Evolutionary conservation across 495 filamentous ascomycete species (phyloP).

Genomic region (Pyrenula massariospora): DNA sequence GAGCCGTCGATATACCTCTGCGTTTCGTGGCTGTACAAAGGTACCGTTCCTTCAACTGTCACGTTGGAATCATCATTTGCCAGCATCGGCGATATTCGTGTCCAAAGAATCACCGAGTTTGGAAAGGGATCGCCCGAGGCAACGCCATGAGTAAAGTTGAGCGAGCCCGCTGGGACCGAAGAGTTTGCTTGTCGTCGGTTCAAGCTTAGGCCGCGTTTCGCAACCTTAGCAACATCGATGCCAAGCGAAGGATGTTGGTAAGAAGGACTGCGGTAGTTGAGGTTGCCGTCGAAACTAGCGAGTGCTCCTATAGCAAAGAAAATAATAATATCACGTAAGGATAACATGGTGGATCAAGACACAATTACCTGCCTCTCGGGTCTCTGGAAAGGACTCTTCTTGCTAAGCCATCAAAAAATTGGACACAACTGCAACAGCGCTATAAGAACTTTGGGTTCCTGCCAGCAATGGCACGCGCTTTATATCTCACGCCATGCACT

Average conservation of each 20-base stretch:
- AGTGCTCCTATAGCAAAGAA: conserved; percentile 5
- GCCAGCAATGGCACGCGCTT: too few species aligned
- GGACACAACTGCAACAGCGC: too few species aligned
- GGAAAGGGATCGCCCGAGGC: conserved; percentile 60
- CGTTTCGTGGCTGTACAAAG: conserved; percentile 45
- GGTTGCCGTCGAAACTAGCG: conserved; percentile 28
- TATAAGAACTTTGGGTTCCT: too few species aligned
- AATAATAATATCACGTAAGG: conserved; percentile 3
- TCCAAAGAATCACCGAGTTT: conserved; percentile 56
- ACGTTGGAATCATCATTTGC: conserved; percentile 43
- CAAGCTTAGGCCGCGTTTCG: conserved; percentile 8
- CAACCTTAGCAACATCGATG: conserved; percentile 35
- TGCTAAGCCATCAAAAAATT: too few species aligned
- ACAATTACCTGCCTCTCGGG: too few species aligned
- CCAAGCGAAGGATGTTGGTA: conserved; percentile 43
- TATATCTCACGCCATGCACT: too few species aligned
- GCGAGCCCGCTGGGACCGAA: conserved; percentile 26
- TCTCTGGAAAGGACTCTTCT: too few species aligned
- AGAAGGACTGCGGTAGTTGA: conserved; percentile 50
- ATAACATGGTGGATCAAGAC: neutral
- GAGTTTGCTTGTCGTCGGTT: conserved; percentile 8
- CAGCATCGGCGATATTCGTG: conserved; percentile 40
- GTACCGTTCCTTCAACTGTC: conserved; percentile 40
- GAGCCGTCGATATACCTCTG: conserved; percentile 36
- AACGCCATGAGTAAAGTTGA: conserved; percentile 57